Base-by-base conservation (phyloP, 192 early-diverging fungal species). In the Mortierella claussenii region DNA sequence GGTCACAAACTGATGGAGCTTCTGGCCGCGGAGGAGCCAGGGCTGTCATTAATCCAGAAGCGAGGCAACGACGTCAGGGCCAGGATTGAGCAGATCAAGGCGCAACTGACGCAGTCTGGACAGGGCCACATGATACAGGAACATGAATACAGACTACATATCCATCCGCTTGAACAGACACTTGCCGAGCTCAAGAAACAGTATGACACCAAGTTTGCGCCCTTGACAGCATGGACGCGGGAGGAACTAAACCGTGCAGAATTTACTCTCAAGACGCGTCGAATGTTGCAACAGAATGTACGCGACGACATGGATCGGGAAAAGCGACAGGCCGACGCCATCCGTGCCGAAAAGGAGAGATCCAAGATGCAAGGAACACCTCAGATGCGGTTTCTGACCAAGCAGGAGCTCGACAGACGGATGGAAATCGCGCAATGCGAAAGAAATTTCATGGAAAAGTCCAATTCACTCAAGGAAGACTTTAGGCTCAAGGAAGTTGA, bases 401-500 rank as follows among this genome's bases (percentile, higher is more conserved):
- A 58, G 45, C 9, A 8, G 12, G 59, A 70, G 34, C 37, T 55
- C 1, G 24, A 70, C 9, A 28, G 2, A 33, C 31, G 20, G 1
- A 21, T 59, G 11, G 26, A 15, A 21, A 18, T 1, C 5, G 49
- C 66, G 27, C 3, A 8, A 27, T 24, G 18, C 51, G 42, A 1
- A 27, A 32, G 31, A 5, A 5, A 4, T 2, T 4, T 21, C 18
- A 13, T 32, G 12, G 18, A 24, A 34, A 20, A 40, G 40, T 23
- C 6, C 24, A 4, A 40, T 2, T 10, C 23, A 2, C 8, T 26
- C 27, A 31, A 21, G n/a, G 55, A 55, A 26, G 37, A 28, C 12
- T 66, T 75, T 49, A 5, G n/a, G 1, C 26, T 75, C n/a, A 47
- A 37, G 27, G 17, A 26, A 9, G 24, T 40, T 0, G 57, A 75